Conservation (phyloP, 495 filamentous ascomycete genomes). For the Aspergillus coremiiformis region DNA sequence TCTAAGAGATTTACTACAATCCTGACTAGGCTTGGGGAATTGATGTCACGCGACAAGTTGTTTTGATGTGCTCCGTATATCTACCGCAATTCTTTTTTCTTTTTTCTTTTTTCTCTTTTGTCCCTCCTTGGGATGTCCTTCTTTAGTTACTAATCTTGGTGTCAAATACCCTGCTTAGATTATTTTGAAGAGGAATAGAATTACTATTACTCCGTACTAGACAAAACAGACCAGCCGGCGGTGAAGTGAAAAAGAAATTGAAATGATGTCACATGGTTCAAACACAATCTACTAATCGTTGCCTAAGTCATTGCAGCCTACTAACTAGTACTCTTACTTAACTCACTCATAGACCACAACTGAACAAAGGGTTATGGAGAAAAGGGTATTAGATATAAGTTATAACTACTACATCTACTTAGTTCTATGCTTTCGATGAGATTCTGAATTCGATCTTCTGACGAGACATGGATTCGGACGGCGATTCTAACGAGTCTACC, state of each 20-base stretch:
- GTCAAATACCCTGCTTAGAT: not conserved
- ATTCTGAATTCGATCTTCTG: not conserved
- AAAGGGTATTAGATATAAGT: too few species aligned
- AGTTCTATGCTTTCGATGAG: not conserved
- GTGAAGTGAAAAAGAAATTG: not conserved
- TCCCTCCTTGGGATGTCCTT: not conserved
- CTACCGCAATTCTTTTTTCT: too few species aligned
- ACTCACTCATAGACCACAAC: not conserved
- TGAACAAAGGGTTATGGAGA: not conserved
- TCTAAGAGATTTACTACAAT: slow-evolving; percentile 27
- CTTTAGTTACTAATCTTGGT: slow-evolving; percentile 2
- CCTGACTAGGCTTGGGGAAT: slow-evolving; percentile 24
- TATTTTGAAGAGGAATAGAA: not conserved
- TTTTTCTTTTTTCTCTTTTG: not conserved
- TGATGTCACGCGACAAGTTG: slow-evolving; percentile 6
- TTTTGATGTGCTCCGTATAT: too few species aligned
- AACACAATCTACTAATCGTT: not conserved
- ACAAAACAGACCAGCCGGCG: too few species aligned
- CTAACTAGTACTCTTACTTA: too few species aligned
- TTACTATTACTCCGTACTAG: too few species aligned
- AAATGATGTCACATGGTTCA: not conserved
- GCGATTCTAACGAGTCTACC: slow-evolving; percentile 7
- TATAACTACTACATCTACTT: not conserved
- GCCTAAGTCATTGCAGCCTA: not conserved
- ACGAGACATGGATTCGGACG: slow-evolving; percentile 41